Conservation (phyloP, 2,329 filamentous ascomycete genomes). For the Coccinonectria pachysandricola region DNA sequence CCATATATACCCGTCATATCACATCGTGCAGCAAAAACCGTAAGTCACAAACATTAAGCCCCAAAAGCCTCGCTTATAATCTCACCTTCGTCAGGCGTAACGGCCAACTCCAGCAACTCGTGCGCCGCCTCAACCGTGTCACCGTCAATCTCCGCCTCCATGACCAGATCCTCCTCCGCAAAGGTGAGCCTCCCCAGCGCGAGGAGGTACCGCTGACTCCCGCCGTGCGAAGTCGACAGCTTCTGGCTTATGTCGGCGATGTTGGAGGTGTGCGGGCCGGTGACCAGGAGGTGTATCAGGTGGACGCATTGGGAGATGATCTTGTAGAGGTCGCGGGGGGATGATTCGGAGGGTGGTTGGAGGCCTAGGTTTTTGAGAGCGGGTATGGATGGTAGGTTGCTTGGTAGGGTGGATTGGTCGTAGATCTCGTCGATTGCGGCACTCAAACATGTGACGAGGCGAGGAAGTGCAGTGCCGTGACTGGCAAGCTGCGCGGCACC, state of each 20-base stretch:
- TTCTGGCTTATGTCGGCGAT: conserved; percentile 58
- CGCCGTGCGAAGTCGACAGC: conserved; percentile 58
- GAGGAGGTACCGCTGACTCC: conserved; percentile 72
- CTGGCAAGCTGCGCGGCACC: conserved; percentile 55
- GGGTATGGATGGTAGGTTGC: conserved; percentile 27
- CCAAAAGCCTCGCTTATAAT: conserved; percentile 33
- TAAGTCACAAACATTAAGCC: no score
- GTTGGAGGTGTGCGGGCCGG: conserved; percentile 33
- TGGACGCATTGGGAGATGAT: conserved; percentile 38
- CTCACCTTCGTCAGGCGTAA: conserved; percentile 62
- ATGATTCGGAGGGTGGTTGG: conserved; percentile 7
- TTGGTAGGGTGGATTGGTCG: conserved; percentile 38
- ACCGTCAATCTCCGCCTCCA: conserved; percentile 67
- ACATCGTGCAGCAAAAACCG: no score
- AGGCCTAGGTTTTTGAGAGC: conserved; percentile 7
- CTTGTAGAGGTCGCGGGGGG: conserved; percentile 26
- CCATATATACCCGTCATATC: no score
- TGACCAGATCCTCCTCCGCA: conserved; percentile 62
- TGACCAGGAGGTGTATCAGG: conserved; percentile 43
- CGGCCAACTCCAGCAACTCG: conserved; percentile 66
- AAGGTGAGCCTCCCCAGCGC: conserved; percentile 78
- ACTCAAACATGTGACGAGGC: conserved; percentile 56
- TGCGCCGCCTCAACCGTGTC: conserved; percentile 75
- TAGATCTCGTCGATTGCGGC: conserved; percentile 66
- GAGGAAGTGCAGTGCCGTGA: conserved; percentile 61